Base-by-base conservation (phyloP, 2,329 filamentous ascomycete species). In the Juglanconis juglandina region DNA sequence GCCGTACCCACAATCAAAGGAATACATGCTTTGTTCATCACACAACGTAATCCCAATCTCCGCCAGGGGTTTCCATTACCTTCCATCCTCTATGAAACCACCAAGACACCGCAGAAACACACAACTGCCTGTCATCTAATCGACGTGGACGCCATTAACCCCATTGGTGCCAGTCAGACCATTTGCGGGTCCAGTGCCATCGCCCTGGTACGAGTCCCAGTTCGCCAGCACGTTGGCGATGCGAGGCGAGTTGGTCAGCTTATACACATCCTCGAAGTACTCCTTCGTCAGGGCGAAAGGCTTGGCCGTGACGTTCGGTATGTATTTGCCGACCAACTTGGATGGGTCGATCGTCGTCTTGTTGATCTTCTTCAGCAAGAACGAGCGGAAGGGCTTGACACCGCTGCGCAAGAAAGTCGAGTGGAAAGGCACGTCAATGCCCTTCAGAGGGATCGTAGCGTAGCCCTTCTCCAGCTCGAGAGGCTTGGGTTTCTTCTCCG, bases 311-410 rank as follows among this genome's bases (percentile, higher is more conserved):
- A 99, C 96, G 77, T 99, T 99, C 68, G 95, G 95, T 67, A 99
- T 98, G 79, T 99, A 99, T 79, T 99, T 99, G 71, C 95, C 95
- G 67, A 99, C 85, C 71, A 99, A 80, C 83, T 98, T 98, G 74
- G 91, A 90, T 5, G 95, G 95, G 75, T 99, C 95, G 75, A 99
- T 98, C 57, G 91, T 96, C 32, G 93, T 97, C 87, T 96, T 96
- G 84, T 98, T 92, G 80, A 99, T 98, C 86, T 99, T 99, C 90
- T 98, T 99, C 69, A 98, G 88, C 73, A 99, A 77, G 86, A 99
- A 99, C 49, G 89, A 94, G 67, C 95, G 87, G 92, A 99, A 99
- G 51, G 96, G 95, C 84, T 99, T 99, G 76, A 99, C 95, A 70
- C 95, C 96, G 44, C 92, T 96, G 59, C 96, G 91, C 78, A 99